These are phyloP conservation scores for Botrytis deweyae DNA, from an alignment of 2,329 filamentous ascomycete species.

Conservation along the genomic window DNA sequence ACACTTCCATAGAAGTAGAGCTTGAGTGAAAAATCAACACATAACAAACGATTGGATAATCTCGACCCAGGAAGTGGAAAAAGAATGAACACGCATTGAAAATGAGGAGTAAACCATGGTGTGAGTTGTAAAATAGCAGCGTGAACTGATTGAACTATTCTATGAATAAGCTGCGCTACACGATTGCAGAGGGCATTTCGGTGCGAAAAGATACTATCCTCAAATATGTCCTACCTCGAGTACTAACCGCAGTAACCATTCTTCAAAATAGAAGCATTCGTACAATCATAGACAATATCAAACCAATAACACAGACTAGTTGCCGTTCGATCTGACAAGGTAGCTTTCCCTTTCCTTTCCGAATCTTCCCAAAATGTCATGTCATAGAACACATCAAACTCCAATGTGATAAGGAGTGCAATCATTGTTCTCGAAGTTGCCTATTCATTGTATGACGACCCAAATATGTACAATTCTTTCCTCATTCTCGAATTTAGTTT, in stretches of 20 bases:
- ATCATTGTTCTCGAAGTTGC: slow-evolving; percentile 9
- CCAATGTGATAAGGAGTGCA: not conserved
- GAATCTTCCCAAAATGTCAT: not conserved
- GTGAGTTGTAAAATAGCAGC: not conserved
- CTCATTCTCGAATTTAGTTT: not conserved
- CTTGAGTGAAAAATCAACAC: not conserved
- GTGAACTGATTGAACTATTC: too few species aligned
- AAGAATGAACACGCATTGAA: not conserved
- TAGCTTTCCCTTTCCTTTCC: not conserved
- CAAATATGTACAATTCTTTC: slow-evolving; percentile 35
- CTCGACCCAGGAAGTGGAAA: not conserved
- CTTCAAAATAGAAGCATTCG: not conserved
- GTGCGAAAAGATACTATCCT: not conserved
- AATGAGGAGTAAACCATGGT: not conserved
- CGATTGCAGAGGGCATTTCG: too few species aligned
- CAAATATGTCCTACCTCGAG: not conserved
- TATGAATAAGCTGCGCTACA: not conserved
- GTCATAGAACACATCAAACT: not conserved
- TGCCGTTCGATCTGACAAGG: not conserved
- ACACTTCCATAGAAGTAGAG: not conserved
- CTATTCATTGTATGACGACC: slow-evolving; percentile 1
- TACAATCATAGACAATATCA: not conserved
- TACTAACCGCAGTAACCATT: not conserved
- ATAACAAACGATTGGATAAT: not conserved
- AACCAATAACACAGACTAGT: not conserved